Conservation (phyloP, 495 filamentous ascomycete genomes). For the Bathelium albidoporum region DNA sequence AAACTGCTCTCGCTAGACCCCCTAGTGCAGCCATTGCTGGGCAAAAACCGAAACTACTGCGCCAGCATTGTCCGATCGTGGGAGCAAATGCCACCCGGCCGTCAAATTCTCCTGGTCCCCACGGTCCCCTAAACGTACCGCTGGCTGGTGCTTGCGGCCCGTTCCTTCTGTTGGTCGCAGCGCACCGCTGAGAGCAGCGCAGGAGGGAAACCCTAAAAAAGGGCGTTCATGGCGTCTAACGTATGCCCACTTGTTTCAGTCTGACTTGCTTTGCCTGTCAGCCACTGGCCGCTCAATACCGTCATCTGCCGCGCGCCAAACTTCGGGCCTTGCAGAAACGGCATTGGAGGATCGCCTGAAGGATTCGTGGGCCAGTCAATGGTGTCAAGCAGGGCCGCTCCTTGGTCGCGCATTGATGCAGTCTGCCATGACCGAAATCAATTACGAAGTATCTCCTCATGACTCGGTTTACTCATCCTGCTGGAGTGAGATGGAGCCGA, state of each 20-base stretch:
- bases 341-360: not conserved
- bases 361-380: not conserved
- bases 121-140: not conserved
- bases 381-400: not conserved
- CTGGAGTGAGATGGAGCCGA: not conserved
- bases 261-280: not conserved
- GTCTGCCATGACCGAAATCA: not conserved
- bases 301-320: not conserved
- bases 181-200: not conserved
- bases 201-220: not conserved
- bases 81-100: no score
- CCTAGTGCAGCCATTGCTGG: not conserved
- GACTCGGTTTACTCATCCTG: not conserved
- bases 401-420: not conserved
- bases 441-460: not conserved
- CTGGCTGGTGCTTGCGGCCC: slow-evolving; percentile 3
- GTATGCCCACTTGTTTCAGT: not conserved
- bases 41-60: not conserved
- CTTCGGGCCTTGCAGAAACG: not conserved
- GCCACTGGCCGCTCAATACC: not conserved
- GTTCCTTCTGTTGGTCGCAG: slow-evolving; percentile 2
- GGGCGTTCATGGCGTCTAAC: not conserved
- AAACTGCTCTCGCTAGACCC: not conserved
- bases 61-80: no score
- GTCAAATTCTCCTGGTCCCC: not conserved